Evolutionary conservation across 2,329 filamentous ascomycete species (phyloP), one percentile per base, ranked within the genome.

Genomic region (Colletotrichum lentis): DNA sequence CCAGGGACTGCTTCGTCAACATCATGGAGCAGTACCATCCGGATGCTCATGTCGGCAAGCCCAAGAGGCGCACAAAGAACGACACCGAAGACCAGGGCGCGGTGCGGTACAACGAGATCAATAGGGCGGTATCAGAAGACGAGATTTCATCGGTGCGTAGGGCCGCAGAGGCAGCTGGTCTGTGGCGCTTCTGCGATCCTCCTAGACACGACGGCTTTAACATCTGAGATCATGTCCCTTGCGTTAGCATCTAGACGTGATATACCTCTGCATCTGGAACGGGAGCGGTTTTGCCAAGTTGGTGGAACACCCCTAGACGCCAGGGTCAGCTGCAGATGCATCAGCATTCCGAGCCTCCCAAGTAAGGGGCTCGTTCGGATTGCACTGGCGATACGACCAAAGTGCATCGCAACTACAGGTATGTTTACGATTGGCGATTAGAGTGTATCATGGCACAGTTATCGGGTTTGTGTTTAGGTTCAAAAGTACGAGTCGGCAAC

Each of bases 11-110:
- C 50, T 95, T 94, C 77, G 86, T 96, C 68, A 90, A 96, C 75
- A 90, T 96, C 71, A 96, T 96, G 92, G 92, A 96, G 78, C 93
- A 96, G 78, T 96, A 96, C 74, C 89, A 88, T 70, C 92, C 92
- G 0, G 87, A 91, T 71, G 93, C 91, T 0, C 89, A 96, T 76
- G 93, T 96, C 0, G 93, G 93, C 3, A 95, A 93, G 80, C 80
- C 82, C 62, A 87, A 80, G 72, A 80, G 82, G 64, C 75, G 73
- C 67, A 75, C 35, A 53, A 75, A 64, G 73, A 79, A 64, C 64
- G 77, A 74, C n/a, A 72, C 74, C 63, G 24, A 71, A 12, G 70
- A 76, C 14, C 73, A 73, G 2, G 75, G 77, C 5, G 79, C 86
- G 66, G 83, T 90, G 4, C 82, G 91, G 39, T 96, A 95, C 77